A percentile compares a stretch with the other conserved stretches of the same genome.
Conservation (phyloP, 2,329 filamentous ascomycete species). For the Penicillium sp. region DNA sequence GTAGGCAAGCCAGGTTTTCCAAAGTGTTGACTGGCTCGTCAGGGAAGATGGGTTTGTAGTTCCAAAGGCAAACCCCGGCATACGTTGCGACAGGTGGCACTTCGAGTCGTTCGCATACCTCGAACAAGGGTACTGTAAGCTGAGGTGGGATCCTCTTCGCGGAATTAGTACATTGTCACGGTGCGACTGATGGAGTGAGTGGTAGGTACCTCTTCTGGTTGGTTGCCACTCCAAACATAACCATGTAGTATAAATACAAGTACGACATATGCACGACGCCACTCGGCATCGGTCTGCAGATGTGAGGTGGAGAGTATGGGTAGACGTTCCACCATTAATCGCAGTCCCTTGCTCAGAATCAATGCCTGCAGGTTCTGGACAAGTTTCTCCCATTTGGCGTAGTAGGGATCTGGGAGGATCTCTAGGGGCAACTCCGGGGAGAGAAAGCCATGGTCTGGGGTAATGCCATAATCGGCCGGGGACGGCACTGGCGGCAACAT, state of each 20-base stretch:
- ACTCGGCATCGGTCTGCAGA: constrained; percentile 82
- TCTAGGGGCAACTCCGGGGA: constrained; percentile 78
- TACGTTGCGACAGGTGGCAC: constrained; percentile 93
- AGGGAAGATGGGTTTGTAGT: constrained; percentile 88
- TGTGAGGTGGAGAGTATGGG: constrained; percentile 81
- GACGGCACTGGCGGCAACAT: constrained; percentile 51
- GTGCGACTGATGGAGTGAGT: not conserved
- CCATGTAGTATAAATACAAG: constrained; percentile 79
- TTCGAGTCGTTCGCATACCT: constrained; percentile 76
- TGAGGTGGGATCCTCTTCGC: constrained; percentile 69
- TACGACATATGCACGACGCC: constrained; percentile 82
- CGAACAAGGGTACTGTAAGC: constrained; percentile 79
- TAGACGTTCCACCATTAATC: constrained; percentile 75
- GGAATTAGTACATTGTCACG: constrained; percentile 7
- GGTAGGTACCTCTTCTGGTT: constrained; percentile 65
- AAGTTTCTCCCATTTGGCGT: constrained; percentile 90
- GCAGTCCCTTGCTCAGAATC: constrained; percentile 80
- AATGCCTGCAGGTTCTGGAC: constrained; percentile 83
- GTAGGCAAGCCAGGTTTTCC: constrained; percentile 83
- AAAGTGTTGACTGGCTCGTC: constrained; percentile 80
- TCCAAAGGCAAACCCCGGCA: constrained; percentile 90
- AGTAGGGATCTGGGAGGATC: constrained; percentile 83
- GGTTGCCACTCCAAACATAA: constrained; percentile 85
- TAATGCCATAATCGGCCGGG: constrained; percentile 73
- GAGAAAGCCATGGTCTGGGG: constrained; percentile 75